A percentile compares a stretch with the other conserved stretches of the same genome.
phyloP scores from a whole-genome alignment of 495 filamentous ascomycete genomes.

The Daldinia vernicosa region DNA sequence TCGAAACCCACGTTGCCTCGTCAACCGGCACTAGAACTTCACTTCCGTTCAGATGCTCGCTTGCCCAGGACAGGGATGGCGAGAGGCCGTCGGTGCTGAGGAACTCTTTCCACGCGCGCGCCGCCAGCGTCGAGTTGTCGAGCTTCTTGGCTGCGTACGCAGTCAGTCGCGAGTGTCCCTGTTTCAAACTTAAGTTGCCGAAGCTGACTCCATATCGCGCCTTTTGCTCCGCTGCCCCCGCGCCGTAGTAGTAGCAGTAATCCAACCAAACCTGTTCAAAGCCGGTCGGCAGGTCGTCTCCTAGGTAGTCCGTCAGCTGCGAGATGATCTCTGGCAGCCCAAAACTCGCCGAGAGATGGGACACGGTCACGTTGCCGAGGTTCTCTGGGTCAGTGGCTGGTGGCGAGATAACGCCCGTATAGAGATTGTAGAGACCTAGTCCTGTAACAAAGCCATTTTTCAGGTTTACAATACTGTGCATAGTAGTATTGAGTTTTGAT shows the following conservation, averaged over 20 bases:
- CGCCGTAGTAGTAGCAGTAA: conserved; percentile 57
- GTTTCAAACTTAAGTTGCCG: conserved; percentile 48
- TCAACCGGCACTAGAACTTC: conserved; percentile 49
- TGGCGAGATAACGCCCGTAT: conserved; percentile 51
- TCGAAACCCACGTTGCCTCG: conserved; percentile 56
- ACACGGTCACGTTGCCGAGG: conserved; percentile 50
- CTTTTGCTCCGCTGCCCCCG: conserved; percentile 49
- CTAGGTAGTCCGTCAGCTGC: conserved; percentile 51
- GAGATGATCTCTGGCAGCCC: conserved; percentile 56
- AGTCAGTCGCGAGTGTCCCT: conserved; percentile 58
- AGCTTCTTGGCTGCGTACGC: conserved; percentile 51
- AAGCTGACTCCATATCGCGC: conserved; percentile 56
- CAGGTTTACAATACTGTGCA: conserved; percentile 54
- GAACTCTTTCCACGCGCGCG: conserved; percentile 56
- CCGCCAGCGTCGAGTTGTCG: conserved; percentile 48
- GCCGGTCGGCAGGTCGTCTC: conserved; percentile 39
- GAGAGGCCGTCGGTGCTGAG: conserved; percentile 51
- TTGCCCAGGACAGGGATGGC: conserved; percentile 46
- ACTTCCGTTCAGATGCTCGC: conserved; percentile 47
- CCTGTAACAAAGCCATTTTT: conserved; percentile 61
- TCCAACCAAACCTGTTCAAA: conserved; percentile 57
- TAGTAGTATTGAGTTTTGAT: conserved; percentile 49
- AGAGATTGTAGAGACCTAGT: conserved; percentile 53
- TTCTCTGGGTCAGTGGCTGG: conserved; percentile 55
- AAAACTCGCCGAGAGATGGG: conserved; percentile 58